Conservation (phyloP, 805 yeast genomes). For the Ogataea saltuana region DNA sequence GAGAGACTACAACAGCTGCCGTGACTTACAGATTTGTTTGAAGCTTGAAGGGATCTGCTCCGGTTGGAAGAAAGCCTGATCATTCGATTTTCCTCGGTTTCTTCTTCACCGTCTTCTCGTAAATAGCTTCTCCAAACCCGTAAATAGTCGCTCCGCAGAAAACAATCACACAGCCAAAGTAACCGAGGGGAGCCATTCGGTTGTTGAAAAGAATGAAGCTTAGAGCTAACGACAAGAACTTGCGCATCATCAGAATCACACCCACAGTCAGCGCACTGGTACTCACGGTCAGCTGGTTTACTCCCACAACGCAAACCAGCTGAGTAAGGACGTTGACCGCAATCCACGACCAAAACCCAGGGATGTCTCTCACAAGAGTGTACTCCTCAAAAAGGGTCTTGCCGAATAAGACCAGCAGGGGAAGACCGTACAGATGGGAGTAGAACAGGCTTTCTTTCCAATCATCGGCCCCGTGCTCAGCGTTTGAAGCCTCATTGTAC, state of each 20-base stretch:
- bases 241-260: slow-evolving; percentile 59
- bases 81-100: background rate
- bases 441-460: slow-evolving; percentile 71
- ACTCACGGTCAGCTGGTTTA: slow-evolving; percentile 56
- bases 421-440: slow-evolving; percentile 55
- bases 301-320: slow-evolving; percentile 66
- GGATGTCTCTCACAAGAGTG: background rate
- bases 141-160: slow-evolving; percentile 58
- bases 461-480: slow-evolving; percentile 43
- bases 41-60: too few relatives aligned
- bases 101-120: background rate
- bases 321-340: slow-evolving; percentile 53
- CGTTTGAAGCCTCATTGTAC: slow-evolving; percentile 52
- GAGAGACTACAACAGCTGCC: too few relatives aligned
- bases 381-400: slow-evolving; percentile 26
- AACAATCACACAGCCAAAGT: slow-evolving; percentile 52
- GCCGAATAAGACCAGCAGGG: slow-evolving; percentile 46
- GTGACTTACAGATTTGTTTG: too few relatives aligned
- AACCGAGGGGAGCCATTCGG: slow-evolving; percentile 38
- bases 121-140: slow-evolving; percentile 9
- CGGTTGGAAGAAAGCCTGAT: background rate
- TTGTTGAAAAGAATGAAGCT: slow-evolving; percentile 57
- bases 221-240: slow-evolving; percentile 57
- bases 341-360: slow-evolving; percentile 29
- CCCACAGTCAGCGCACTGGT: slow-evolving; percentile 65